phyloP scores from a whole-genome alignment of 371 early-diverging fungal species.

The Nematocida sp. region DNA sequence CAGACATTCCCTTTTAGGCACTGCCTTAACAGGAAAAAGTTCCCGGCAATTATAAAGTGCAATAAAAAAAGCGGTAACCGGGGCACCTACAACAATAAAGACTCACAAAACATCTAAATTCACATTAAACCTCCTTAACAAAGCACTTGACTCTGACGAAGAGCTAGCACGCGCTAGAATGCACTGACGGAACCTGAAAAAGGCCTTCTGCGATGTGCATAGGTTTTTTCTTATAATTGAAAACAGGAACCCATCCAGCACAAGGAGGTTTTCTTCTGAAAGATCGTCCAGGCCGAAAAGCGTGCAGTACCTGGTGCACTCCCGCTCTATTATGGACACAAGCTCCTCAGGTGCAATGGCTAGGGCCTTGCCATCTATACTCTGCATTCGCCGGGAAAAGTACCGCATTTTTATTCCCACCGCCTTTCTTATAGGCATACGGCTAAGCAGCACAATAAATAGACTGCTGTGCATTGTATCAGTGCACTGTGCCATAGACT shows the following conservation, averaged over 20 bases:
- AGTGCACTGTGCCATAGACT: not conserved
- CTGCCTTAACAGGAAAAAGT: not conserved
- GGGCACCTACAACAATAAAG: too few species aligned
- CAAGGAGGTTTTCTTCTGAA: not conserved
- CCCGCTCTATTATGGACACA: not conserved
- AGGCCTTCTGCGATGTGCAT: not conserved
- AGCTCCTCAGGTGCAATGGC: not conserved
- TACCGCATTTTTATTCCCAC: not conserved
- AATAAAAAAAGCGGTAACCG: too few species aligned
- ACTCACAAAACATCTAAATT: not conserved
- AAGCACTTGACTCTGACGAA: not conserved
- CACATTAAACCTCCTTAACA: not conserved
- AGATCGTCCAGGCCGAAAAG: not conserved
- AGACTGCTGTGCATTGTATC: not conserved
- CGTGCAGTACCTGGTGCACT: not conserved
- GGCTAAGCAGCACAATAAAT: not conserved
- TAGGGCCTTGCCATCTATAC: not conserved
- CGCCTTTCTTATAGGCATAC: not conserved
- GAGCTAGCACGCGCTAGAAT: not conserved
- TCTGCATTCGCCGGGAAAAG: not conserved
- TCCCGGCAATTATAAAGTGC: not conserved
- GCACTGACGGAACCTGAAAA: not conserved
- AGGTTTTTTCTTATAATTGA: not conserved
- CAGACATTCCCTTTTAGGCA: conserved; percentile 3
- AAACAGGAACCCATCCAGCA: conserved; percentile 6